A percentile compares a stretch with the other conserved stretches of the same genome.
Evolutionary conservation across 2,329 filamentous ascomycete genomes (phyloP).

Genomic region (Penicillium sp.): DNA sequence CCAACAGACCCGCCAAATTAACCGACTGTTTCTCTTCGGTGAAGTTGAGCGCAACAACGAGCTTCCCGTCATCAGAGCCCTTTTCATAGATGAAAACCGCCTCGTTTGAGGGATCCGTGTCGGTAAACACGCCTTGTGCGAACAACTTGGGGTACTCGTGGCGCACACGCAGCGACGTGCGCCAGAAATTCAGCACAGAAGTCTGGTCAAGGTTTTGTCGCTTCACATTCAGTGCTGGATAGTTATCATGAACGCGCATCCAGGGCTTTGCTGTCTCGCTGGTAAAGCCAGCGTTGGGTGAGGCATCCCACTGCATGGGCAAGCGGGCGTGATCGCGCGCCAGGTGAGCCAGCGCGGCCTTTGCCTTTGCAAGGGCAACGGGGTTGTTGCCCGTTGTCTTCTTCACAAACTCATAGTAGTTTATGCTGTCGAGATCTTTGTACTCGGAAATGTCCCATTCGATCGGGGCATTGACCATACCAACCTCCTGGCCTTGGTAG

Average conservation of each 20-base stretch:
- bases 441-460: conserved; percentile 50
- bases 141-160: conserved; percentile 59
- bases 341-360: conserved; percentile 56
- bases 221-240: conserved; percentile 41
- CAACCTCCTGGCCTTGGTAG: conserved; percentile 63
- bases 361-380: conserved; percentile 45
- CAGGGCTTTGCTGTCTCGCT: conserved; percentile 51
- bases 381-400: conserved; percentile 34
- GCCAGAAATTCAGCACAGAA: conserved; percentile 62
- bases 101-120: conserved; percentile 50
- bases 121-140: conserved; percentile 59
- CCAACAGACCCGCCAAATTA: conserved; percentile 19
- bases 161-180: conserved; percentile 51
- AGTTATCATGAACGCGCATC: conserved; percentile 61
- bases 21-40: conserved; percentile 36
- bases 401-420: conserved; percentile 46
- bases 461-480: conserved; percentile 56
- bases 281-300: conserved; percentile 62
- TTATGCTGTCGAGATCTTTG: conserved; percentile 45
- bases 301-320: conserved; percentile 65
- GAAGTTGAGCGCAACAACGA: conserved; percentile 51
- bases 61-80: conserved; percentile 24
- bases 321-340: conserved; percentile 62
- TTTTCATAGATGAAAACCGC: conserved; percentile 50
- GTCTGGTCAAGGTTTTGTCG: conserved; percentile 48